Conservation (phyloP, 352 stramenopile species). For the Phytophthora pisi region DNA sequence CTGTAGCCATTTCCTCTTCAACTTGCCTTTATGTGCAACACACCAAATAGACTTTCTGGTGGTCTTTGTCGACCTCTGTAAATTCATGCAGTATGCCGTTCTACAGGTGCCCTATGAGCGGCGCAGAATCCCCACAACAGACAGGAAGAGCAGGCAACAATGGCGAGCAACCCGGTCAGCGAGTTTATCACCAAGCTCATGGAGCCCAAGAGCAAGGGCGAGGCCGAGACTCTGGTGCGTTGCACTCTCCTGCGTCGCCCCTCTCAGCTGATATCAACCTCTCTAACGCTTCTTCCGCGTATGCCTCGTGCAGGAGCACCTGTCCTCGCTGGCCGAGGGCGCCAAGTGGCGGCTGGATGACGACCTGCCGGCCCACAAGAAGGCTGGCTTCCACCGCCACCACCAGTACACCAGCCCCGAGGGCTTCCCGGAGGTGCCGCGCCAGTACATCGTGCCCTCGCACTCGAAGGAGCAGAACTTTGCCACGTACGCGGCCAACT, state of each 20-base stretch:
- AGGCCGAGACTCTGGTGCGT: constrained; percentile 59
- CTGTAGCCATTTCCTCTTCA: constrained; percentile 5
- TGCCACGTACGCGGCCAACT: constrained; percentile 86
- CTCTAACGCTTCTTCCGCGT: not conserved
- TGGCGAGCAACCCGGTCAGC: constrained; percentile 72
- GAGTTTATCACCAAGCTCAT: constrained; percentile 79
- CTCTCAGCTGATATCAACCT: not conserved
- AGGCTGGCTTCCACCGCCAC: constrained; percentile 67
- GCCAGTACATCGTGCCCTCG: constrained; percentile 73
- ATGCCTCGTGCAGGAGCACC: constrained; percentile 40
- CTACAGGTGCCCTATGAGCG: constrained; percentile 23
- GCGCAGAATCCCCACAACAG: constrained; percentile 16
- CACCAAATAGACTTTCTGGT: constrained; percentile 36
- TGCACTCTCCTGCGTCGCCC: not conserved
- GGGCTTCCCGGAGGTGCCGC: constrained; percentile 75
- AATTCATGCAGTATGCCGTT: constrained; percentile 11
- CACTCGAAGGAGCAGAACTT: constrained; percentile 76
- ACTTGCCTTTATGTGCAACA: constrained; percentile 24
- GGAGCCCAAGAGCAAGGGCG: constrained; percentile 50
- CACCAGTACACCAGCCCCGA: constrained; percentile 66
- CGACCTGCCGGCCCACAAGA: constrained; percentile 55
- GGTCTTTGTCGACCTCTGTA: constrained; percentile 13
- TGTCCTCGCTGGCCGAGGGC: constrained; percentile 54
- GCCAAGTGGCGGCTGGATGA: constrained; percentile 76
- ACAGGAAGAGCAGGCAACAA: constrained; percentile 35